Base-by-base conservation (phyloP, 768 basidiomycete genomes). In the Chalciporus sphaerocephalus region DNA sequence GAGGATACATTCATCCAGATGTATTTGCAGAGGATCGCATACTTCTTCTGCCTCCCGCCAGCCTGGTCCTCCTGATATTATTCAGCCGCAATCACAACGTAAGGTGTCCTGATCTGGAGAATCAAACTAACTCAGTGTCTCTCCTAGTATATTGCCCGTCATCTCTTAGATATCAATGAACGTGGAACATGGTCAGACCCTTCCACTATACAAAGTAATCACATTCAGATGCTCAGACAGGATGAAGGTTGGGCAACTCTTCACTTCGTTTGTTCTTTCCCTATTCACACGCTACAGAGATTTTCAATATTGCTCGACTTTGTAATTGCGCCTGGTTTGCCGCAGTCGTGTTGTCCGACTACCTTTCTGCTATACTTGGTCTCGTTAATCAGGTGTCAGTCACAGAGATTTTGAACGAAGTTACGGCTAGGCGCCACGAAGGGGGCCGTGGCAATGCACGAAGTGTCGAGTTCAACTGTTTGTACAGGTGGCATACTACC, bases 1-100 rank as follows among this genome's bases (percentile, higher is more conserved):
- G 76, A n/a, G 90, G 90, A 0, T 61, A 73, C 18, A 69, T 92
- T 6, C 68, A 73, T 51, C 84, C 83, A 2, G 90, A 92, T 47
- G 70, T 74, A 0, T 92, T 92, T 56, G 80, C 87, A 0, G 90
- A 92, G 59, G 83, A 90, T 48, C 71, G 90, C 32, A 67, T 92
- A 5, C 69, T 90, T 17, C 70, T 88, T 6, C 78, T 92, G 16
- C 90, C 90, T 1, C 89, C 89, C 0, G 81, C 80, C 1, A 80
- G 83, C 42, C 80, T 83, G 47, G 79, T 75, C 3, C 61, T 92
- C 16, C 73, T 92, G 17, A 75, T 92, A 15, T 60, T 90, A n/a
- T 92, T 92, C 74, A 88, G 74, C 58, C 76, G 90, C n/a, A 92
- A 92, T 51, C 90, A 92, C 58, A 92, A 89, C 57, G 89, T 90